Base-by-base conservation (phyloP, 2,329 filamentous ascomycete genomes). In the Paecilomyces dactylethromorphus region DNA sequence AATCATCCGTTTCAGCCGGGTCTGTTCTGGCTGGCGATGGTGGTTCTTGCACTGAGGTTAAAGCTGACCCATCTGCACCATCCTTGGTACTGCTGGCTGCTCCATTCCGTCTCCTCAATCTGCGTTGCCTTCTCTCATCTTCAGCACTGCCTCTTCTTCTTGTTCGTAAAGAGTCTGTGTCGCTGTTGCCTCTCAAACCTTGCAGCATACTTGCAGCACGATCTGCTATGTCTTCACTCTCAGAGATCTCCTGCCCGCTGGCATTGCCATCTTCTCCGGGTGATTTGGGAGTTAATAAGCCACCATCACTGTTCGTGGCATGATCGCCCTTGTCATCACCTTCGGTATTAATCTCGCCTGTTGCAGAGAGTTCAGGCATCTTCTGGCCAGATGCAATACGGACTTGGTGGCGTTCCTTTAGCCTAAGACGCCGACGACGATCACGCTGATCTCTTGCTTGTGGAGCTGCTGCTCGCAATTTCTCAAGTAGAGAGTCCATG, bases 401-500 rank as follows among this genome's bases (percentile, higher is more conserved):
- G 32, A 94, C 89, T 76, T 96, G 90, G 70, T 97, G 91, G 29
- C 87, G 84, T 70, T 96, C 92, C 83, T 96, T 95, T 66, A 97
- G 83, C 57, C 93, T 84, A 45, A 92, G 92, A 64, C 93, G 86
- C 59, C 93, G 86, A 63, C 94, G 86, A 66, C 92, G 86, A 74
- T 97, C 94, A 69, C 93, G 85, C 74, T 95, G 89, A 73, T 97
- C 92, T 72, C 90, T 84, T 29, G 90, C 86, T 77, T 96, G 91
- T 31, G 94, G 93, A 58, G 92, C 93, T 1, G 94, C 94, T 58
- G 92, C 92, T 59, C 94, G 89, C 58, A 99, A 80, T 76, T 97
- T 97, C 84, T 97, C 91, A 54, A 99, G 84, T 24, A 99, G 80
- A 49, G 89, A 91, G 77, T 99, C 94, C 92, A 99, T 97, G 56